phyloP scores from a whole-genome alignment of 768 basidiomycete species.

The Hygrophorus pudorinus region DNA sequence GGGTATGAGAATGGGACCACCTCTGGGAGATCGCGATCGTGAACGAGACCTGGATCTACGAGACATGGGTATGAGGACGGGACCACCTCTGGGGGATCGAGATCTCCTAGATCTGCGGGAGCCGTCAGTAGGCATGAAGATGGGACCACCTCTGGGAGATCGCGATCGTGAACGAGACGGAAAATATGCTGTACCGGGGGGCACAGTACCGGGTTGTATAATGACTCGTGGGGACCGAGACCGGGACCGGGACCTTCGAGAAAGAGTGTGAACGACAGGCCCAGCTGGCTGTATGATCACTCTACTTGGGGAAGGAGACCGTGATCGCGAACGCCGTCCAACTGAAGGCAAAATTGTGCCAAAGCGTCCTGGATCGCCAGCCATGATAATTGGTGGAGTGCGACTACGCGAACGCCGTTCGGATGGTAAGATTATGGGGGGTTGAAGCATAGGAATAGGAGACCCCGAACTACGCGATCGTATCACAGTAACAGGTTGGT shows the following conservation, averaged over 20 bases:
- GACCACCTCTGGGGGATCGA: neutral
- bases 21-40: neutral
- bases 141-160: neutral
- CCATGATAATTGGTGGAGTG: too few relatives aligned
- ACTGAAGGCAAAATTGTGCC: too few relatives aligned
- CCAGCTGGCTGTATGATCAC: neutral
- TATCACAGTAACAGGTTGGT: too few relatives aligned
- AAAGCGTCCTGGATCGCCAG: too few relatives aligned
- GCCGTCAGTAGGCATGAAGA: neutral
- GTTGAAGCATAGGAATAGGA: too few relatives aligned
- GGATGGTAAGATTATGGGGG: too few relatives aligned
- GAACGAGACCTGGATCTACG: neutral
- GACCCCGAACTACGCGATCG: too few relatives aligned
- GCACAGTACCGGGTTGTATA: neutral
- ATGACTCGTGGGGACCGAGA: neutral
- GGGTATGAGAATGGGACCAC: neutral
- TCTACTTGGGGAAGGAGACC: neutral
- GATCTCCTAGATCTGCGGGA: neutral
- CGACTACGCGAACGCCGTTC: too few relatives aligned
- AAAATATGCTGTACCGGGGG: neutral
- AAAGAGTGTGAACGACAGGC: constrained; percentile 5
- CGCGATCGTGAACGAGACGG: constrained; percentile 3
- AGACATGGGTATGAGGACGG: neutral
- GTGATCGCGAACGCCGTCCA: too few relatives aligned
- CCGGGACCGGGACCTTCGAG: neutral